Base-by-base conservation (phyloP, 2,329 filamentous ascomycete species). In the Nemania bipapillata region DNA sequence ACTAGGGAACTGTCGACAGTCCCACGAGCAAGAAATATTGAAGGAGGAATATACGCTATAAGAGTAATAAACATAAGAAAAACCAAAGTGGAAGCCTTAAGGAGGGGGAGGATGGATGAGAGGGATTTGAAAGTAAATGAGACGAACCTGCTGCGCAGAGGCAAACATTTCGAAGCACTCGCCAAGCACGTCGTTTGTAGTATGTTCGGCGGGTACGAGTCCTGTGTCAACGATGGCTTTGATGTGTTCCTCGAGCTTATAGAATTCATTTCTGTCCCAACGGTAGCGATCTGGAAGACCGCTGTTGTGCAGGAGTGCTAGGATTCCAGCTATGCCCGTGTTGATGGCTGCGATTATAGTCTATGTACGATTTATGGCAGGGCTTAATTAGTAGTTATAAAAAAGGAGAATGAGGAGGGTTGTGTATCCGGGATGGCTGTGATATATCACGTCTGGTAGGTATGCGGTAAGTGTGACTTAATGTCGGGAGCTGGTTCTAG, bases 261-360 rank as follows among this genome's bases (percentile, higher is more conserved):
- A 79, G 72, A 86, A 86, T 73, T 86, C 83, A 30, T 81, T 80
- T 71, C 81, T 82, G 72, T 87, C 81, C 57, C 81, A 82, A 30
- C 84, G 80, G 70, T 86, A 86, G 7, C 85, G 78, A 68, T 86
- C 83, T 2, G 85, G 85, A 20, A 87, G 74, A 1, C 85, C 85
- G 66, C 84, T 86, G 73, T 87, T 87, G 76, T 86, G 84, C 65
- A 87, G 72, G 17, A 87, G 77, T 2, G 84, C 85, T 4, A 87
- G 78, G 6, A 86, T 73, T 1, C 85, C 85, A 7, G 85, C 83
- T 47, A 82, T 79, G 63, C 85, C 75, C 0, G 85, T 87, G 74
- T 86, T 86, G 65, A 81, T 72, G 5, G 83, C 84, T 0, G 83
- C 85, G 7, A 87, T 80, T n/a, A 82, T 68, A 2, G 85, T 86